Conservation (phyloP, 768 basidiomycete species). For the Amylocystis lapponica region DNA sequence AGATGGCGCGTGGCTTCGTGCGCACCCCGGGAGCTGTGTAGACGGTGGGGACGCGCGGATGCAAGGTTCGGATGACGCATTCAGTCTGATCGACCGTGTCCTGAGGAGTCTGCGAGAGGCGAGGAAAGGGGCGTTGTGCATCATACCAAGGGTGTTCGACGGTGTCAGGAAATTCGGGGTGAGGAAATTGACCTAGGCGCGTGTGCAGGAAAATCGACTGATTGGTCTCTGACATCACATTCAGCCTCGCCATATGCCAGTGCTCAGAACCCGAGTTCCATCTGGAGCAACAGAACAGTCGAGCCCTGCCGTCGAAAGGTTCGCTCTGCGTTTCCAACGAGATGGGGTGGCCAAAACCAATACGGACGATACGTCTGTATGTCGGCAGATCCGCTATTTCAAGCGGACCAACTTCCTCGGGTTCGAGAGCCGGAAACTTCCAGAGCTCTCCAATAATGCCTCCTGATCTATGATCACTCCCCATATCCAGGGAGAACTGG, state of each 20-base stretch:
- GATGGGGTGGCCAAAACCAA: conserved; percentile 4
- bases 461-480: background rate
- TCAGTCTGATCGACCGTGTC: conserved; percentile 1
- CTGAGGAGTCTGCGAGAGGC: background rate
- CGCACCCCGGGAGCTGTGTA: conserved; percentile 4
- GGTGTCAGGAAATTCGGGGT: conserved; percentile 10
- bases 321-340: background rate
- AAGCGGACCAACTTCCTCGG: conserved; percentile 9
- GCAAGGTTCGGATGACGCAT: background rate
- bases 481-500: conserved; percentile 5
- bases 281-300: too few relatives aligned
- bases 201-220: conserved; percentile 10
- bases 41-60: conserved; percentile 6
- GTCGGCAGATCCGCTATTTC: conserved; percentile 8
- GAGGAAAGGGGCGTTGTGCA: conserved; percentile 3
- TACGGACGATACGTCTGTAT: background rate
- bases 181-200: conserved; percentile 8
- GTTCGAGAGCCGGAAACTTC: conserved; percentile 10
- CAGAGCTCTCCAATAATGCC: conserved; percentile 10
- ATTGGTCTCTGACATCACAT: conserved; percentile 4
- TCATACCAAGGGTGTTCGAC: conserved; percentile 3
- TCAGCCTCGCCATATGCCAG: conserved; percentile 2
- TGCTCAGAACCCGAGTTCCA: too few relatives aligned
- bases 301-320: too few relatives aligned
- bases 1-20: conserved; percentile 1